Evolutionary conservation across 1,284 basidiomycete genomes (phyloP).

Genomic region (Trichosporon sp.): DNA sequence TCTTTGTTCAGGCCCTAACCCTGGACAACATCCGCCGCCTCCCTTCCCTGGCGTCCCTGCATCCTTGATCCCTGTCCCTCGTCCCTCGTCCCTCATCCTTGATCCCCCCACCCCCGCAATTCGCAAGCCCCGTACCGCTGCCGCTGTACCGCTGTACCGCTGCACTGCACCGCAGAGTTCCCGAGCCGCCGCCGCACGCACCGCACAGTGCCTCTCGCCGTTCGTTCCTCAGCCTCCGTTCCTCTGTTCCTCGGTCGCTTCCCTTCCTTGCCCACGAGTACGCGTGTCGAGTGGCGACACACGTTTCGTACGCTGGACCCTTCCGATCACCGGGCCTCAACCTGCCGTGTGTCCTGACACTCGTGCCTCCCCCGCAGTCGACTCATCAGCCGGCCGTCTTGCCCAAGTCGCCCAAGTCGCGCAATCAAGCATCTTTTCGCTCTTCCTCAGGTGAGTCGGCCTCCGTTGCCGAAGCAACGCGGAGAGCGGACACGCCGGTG

Average conservation of each 20-base stretch:
- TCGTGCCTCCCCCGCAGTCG: slow-evolving; percentile 2
- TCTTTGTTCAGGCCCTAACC: not conserved
- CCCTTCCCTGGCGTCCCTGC: not conserved
- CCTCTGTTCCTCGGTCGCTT: not conserved
- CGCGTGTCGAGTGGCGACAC: slow-evolving; percentile 5
- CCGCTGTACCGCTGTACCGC: not conserved
- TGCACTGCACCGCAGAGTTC: not conserved
- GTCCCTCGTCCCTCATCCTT: not conserved
- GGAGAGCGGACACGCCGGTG: not conserved
- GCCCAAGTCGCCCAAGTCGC: not conserved
- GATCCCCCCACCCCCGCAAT: slow-evolving; percentile 3
- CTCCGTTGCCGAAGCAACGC: not conserved
- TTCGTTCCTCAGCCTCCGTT: not conserved
- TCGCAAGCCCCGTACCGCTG: not conserved
- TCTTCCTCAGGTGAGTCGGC: not conserved
- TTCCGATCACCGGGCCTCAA: not conserved
- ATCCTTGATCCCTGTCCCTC: not conserved
- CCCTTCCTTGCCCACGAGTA: not conserved
- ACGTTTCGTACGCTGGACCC: not conserved
- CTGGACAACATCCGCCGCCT: slow-evolving; percentile 2
- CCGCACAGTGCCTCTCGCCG: not conserved
- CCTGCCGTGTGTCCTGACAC: slow-evolving; percentile 1
- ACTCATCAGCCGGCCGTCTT: not conserved
- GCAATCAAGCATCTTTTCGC: slow-evolving; percentile 7
- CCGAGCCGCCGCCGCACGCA: not conserved